Conservation (phyloP, 2,329 filamentous ascomycete genomes). For the Knoxdaviesia capensis region DNA sequence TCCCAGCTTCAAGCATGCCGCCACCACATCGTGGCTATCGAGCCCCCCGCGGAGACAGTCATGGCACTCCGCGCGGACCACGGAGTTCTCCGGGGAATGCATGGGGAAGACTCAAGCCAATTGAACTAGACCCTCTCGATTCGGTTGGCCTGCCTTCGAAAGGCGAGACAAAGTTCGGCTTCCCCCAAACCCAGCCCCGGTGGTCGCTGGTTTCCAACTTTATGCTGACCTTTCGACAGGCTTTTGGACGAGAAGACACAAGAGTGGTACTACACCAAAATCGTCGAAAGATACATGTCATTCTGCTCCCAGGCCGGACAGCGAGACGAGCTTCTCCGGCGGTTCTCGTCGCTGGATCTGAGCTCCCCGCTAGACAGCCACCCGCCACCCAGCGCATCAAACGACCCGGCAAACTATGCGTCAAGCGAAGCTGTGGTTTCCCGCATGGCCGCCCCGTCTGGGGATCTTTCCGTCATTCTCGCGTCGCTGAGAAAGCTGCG, state of each 20-base stretch:
- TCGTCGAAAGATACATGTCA: constrained; percentile 72
- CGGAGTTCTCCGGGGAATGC: constrained; percentile 15
- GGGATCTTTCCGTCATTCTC: constrained; percentile 50
- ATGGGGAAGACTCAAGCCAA: constrained; percentile 55
- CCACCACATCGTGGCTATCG: constrained; percentile 1
- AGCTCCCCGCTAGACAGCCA: background rate
- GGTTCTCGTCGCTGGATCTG: constrained; percentile 44
- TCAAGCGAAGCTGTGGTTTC: background rate
- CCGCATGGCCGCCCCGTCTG: background rate
- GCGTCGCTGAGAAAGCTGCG: constrained; percentile 78
- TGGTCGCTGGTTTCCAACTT: background rate
- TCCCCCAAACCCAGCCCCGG: no score
- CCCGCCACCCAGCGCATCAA: constrained; percentile 1
- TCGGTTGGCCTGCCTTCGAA: constrained; percentile 75
- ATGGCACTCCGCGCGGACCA: no score
- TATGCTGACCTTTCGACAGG: constrained; percentile 17
- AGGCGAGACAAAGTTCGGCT: constrained; percentile 57
- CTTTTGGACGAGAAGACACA: constrained; percentile 59
- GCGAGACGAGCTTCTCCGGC: constrained; percentile 51
- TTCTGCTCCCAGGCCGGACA: constrained; percentile 63
- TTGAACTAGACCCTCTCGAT: constrained; percentile 58
- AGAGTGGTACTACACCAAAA: constrained; percentile 69
- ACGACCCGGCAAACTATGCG: constrained; percentile 4
- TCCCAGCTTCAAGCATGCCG: background rate
- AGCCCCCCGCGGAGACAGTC: background rate